Base-by-base conservation (phyloP, 140 eudicot genomes). In the Erigeron philadelphicus region DNA sequence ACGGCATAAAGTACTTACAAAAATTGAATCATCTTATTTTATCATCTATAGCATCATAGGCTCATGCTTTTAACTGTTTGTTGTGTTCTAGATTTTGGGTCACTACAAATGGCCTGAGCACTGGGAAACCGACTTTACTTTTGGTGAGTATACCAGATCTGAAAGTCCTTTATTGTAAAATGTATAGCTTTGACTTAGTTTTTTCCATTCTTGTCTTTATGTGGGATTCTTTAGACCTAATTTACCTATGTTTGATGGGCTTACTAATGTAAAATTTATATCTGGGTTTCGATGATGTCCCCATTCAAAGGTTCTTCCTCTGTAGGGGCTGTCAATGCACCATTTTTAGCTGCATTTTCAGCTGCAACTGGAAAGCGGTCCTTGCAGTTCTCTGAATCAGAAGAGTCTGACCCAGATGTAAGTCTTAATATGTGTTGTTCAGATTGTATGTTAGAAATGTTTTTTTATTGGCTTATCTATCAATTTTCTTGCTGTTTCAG, bases 391-490 rank as follows among this genome's bases (percentile, higher is more conserved):
- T 25, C 84, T 50, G 97, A 88, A 60, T 88, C 97, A 16, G 91
- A 91, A 78, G 97, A 91, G 81, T 86, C 96, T 59, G 97, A 91
- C 70, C 97, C 97, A 18, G 91, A 91, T 76, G 97, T 88, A 78
- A 82, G 89, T 46, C 35, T 13, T 31, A 64, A 21, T 15, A 9
- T 7, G 50, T 52, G 35, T 10, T 68, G 44, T 70, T 45, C 12
- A 54, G 31, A 40, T 25, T 53, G 3, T 21, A 44, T 67, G 35
- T 45, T 40, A 12, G 68, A 60, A 10, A 5, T 17, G 23, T 16
- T 54, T 15, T 8, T 3, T 2, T 38, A 44, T 31, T 57, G 55
- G 48, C 48, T 67, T 54, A 67, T 58, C 70, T 47, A 40, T 72
- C 61, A 7, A 43, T 54, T 77, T 15, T 15, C 64, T 76, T 42